These are phyloP conservation scores for Ichthyophthirius multifiliis DNA, from an alignment of 169 alveolate genomes.

Conservation along the genomic window DNA sequence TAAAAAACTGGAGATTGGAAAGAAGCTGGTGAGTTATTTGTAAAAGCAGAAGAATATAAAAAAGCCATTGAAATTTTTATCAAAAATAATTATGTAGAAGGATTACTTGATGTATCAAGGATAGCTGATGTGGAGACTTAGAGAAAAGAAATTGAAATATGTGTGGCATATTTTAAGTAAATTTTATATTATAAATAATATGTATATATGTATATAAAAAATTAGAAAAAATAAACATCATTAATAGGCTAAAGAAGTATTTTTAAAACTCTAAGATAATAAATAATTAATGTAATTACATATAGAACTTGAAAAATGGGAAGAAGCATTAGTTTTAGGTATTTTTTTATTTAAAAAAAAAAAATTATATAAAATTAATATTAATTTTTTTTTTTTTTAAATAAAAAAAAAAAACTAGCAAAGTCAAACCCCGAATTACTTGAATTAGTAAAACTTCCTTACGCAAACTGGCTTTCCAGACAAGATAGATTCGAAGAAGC, in stretches of 20 bases:
- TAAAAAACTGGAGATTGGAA: slow-evolving; percentile 75
- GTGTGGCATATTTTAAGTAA: slow-evolving; percentile 54
- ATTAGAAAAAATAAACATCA: slow-evolving; percentile 77
- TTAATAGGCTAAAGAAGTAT: slow-evolving; percentile 88
- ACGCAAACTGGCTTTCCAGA: slow-evolving; percentile 84
- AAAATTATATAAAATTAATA: background rate
- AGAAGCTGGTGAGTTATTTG: slow-evolving; percentile 78
- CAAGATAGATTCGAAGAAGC: slow-evolving; percentile 89
- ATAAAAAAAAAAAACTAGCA: slow-evolving; percentile 43
- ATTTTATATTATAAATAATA: background rate
- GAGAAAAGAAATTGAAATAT: slow-evolving; percentile 69
- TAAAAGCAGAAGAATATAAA: slow-evolving; percentile 65
- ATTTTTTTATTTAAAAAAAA: background rate
- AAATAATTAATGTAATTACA: slow-evolving; percentile 76
- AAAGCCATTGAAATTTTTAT: slow-evolving; percentile 82
- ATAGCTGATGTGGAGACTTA: slow-evolving; percentile 68
- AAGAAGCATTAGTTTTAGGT: slow-evolving; percentile 73
- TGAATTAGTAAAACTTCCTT: slow-evolving; percentile 80
- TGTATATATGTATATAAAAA: slow-evolving; percentile 12
- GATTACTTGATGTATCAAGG: slow-evolving; percentile 80
- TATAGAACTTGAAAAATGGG: slow-evolving; percentile 86
- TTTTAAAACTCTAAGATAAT: slow-evolving; percentile 80
- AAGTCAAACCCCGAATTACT: slow-evolving; percentile 70
- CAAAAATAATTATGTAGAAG: slow-evolving; percentile 62
- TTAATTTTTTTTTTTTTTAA: background rate